phyloP scores from a whole-genome alignment of 2,329 filamentous ascomycete genomes.

The Myriosclerotinia duriaeana region DNA sequence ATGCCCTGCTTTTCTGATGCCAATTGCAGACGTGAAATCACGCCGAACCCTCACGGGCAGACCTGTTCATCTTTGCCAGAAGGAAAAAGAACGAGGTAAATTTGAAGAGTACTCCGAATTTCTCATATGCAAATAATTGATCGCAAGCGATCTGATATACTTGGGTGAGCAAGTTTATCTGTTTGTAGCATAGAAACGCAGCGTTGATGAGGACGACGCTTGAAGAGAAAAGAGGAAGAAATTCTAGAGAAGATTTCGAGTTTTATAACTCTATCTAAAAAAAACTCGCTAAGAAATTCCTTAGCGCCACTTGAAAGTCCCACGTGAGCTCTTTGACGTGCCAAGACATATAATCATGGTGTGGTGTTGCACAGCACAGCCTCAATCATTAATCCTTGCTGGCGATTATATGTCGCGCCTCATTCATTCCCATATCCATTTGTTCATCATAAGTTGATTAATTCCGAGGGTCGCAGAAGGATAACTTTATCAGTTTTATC shows the following conservation, averaged over 20 bases:
- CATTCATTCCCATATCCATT: not conserved
- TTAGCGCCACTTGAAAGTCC: not conserved
- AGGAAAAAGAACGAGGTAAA: constrained; percentile 47
- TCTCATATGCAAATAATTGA: constrained; percentile 72
- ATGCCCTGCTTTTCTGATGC: constrained; percentile 86
- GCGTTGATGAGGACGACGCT: constrained; percentile 83
- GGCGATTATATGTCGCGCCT: constrained; percentile 15
- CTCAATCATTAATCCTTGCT: constrained; percentile 17
- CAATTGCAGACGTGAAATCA: constrained; percentile 78
- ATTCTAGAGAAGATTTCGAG: not conserved
- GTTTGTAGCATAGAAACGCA: constrained; percentile 94
- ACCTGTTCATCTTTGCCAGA: constrained; percentile 47
- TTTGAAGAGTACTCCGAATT: constrained; percentile 97
- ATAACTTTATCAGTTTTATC: not conserved
- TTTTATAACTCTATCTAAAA: constrained; percentile 11
- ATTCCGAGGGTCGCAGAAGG: constrained; percentile 8
- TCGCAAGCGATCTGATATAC: constrained; percentile 35
- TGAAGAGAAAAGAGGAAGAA: constrained; percentile 40
- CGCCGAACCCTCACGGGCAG: constrained; percentile 87
- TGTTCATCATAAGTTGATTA: constrained; percentile 7
- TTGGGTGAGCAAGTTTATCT: constrained; percentile 49
- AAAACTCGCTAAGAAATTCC: constrained; percentile 6
- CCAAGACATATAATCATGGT: not conserved
- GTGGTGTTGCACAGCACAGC: not conserved
- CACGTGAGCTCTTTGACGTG: not conserved